Evolutionary conservation across 2,329 filamentous ascomycete genomes (phyloP), one percentile per base, ranked within the genome.

Genomic region (Scedosporium aurantiacum): DNA sequence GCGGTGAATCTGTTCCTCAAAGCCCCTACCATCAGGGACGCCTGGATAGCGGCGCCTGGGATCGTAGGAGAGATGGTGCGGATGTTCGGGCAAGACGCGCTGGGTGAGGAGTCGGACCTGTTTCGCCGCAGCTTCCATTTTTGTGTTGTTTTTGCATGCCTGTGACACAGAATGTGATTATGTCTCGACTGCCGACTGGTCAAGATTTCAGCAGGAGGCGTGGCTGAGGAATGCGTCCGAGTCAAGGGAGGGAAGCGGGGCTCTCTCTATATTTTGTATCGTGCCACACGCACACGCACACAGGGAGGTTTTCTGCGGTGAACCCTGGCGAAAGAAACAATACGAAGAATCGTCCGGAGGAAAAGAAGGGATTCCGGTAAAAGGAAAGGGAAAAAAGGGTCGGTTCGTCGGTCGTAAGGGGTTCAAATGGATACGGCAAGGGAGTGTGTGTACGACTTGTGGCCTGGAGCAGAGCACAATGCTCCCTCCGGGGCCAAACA

Each of bases 51-150:
- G 79, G 69, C 74, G 74, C 65, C 78, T 76, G 58, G 78, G 69
- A 41, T 74, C 76, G 64, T 78, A 72, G 43, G 80, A 79, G 41
- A 85, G 75, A 65, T 81, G 79, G 68, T 84, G 79, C 64, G 80
- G 78, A 68, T 75, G 75, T 63, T 76, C 73, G 64, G 81, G 81
- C 64, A 83, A 72, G 65, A 80, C 75, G 68, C 74, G 74, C 74
- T 81, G 75, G 68, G 77, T 76, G 70, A 82, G 73, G 71, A 72
- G 75, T 71, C 81, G 73, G 72, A 82, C 77, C 74, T 75, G 78
- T 74, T 82, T 81, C 71, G 77, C 78, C 76, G 79, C 79, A 76
- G 76, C 79, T 77, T 83, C 81, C 81, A 84, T 84, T 50, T 61
- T 63, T 60, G 59, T 43, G 47, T 56, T 55, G 47, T 59, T 37